Percentiles rank a stretch among this genome's conserved stretches.
phyloP scores from a whole-genome alignment of 2,329 filamentous ascomycete species.

The Chaetomiaceae sp. region DNA sequence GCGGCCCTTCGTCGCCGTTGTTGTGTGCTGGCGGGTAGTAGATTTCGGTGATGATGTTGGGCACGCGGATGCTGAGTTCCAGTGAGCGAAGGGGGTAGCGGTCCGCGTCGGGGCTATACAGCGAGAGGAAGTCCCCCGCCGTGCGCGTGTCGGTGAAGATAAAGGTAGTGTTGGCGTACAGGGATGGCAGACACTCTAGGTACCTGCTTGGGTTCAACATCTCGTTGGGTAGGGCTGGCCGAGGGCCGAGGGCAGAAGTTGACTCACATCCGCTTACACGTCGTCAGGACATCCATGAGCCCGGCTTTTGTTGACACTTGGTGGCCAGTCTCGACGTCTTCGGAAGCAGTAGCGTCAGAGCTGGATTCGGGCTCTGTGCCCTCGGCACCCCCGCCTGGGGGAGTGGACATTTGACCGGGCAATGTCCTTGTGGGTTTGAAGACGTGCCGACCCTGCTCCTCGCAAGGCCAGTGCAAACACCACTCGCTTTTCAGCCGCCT shows the following conservation, averaged over 20 bases:
- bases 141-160: conserved; percentile 29
- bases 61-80: conserved; percentile 28
- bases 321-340: background rate
- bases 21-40: conserved; percentile 24
- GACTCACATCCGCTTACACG: conserved; percentile 30
- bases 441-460: conserved; percentile 7
- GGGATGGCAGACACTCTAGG: conserved; percentile 25
- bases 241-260: no score
- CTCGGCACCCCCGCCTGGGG: background rate
- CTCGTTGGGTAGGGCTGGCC: background rate
- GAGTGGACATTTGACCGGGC: background rate
- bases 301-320: conserved; percentile 1
- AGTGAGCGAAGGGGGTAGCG: conserved; percentile 24
- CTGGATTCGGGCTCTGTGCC: background rate
- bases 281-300: conserved; percentile 22
- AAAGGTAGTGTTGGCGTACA: conserved; percentile 29
- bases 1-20: conserved; percentile 15
- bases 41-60: conserved; percentile 28
- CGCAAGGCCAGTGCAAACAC: conserved; percentile 26
- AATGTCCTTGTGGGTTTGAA: no score
- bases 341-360: background rate
- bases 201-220: conserved; percentile 23
- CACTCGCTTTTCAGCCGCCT: conserved; percentile 23
- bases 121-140: conserved; percentile 26
- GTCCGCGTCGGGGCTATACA: conserved; percentile 15